Evolutionary conservation across 441 rosid genomes (phyloP).

Genomic region (Euphorbia neoarborescens): DNA sequence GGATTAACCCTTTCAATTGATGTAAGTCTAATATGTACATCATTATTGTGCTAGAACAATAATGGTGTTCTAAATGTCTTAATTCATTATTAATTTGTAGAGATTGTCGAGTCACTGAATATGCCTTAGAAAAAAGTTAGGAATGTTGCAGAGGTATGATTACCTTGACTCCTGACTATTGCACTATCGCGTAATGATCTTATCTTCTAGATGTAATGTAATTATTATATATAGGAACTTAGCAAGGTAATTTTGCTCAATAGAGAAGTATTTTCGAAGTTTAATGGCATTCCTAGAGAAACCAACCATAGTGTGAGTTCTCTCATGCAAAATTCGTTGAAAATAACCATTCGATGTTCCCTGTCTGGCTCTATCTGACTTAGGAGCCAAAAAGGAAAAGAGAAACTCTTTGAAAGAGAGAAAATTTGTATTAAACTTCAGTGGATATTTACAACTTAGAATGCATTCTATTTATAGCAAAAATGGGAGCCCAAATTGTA

Average conservation of each 20-base stretch:
- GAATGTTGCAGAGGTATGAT: slow-evolving; percentile 80
- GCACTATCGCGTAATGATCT: slow-evolving; percentile 6
- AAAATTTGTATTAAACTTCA: too few species aligned
- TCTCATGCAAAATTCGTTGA: slow-evolving; percentile 9
- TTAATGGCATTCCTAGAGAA: slow-evolving; percentile 83
- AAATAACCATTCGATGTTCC: not conserved
- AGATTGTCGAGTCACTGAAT: slow-evolving; percentile 72
- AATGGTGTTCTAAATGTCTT: not conserved
- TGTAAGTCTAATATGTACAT: slow-evolving; percentile 46
- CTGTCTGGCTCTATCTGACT: slow-evolving; percentile 20
- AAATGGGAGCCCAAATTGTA: too few species aligned
- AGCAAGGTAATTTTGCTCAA: slow-evolving; percentile 79
- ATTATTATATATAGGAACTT: slow-evolving; percentile 46
- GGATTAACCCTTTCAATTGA: slow-evolving; percentile 79
- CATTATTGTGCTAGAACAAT: not conserved
- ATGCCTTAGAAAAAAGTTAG: slow-evolving; percentile 84
- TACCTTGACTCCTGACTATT: not conserved
- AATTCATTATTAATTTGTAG: slow-evolving; percentile 34
- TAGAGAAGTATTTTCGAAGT: slow-evolving; percentile 74
- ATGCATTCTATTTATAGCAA: too few species aligned
- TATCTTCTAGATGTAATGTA: slow-evolving; percentile 1
- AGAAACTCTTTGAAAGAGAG: too few species aligned
- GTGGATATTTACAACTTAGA: too few species aligned
- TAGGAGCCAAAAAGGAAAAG: too few species aligned
- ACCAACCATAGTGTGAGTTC: slow-evolving; percentile 77